These are phyloP conservation scores for Triticum turgidum DNA, from an alignment of 176 grass and related monocot species.

Conservation along the genomic window DNA sequence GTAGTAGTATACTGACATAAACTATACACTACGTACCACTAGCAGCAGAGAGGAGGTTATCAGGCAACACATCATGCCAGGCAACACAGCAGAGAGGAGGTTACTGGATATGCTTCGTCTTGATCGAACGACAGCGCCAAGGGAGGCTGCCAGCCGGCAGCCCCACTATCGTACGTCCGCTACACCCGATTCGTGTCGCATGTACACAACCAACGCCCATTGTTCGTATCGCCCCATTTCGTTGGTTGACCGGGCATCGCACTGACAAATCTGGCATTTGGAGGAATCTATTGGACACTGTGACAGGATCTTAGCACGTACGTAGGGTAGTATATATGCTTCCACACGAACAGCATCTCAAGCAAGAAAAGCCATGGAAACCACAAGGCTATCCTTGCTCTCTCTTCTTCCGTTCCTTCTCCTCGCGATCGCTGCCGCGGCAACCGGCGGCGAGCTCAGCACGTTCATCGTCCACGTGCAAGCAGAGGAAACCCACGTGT, in stretches of 20 bases:
- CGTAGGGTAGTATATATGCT: neutral
- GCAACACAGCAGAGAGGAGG: too few relatives aligned
- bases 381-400: neutral
- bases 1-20: too few relatives aligned
- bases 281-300: neutral
- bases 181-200: too few relatives aligned
- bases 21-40: too few relatives aligned
- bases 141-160: too few relatives aligned
- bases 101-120: too few relatives aligned
- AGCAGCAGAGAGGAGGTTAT: too few relatives aligned
- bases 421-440: neutral
- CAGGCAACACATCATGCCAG: too few relatives aligned
- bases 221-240: neutral
- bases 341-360: neutral
- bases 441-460: neutral
- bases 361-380: neutral
- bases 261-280: neutral
- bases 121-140: too few relatives aligned
- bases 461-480: slow-evolving; percentile 38
- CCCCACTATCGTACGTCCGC: too few relatives aligned
- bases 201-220: too few relatives aligned
- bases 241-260: neutral
- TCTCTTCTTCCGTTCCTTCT: neutral
- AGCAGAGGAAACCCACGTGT: neutral
- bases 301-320: neutral